Base-by-base conservation (phyloP, 2,329 filamentous ascomycete genomes). In the Byssochlamys sp. region DNA sequence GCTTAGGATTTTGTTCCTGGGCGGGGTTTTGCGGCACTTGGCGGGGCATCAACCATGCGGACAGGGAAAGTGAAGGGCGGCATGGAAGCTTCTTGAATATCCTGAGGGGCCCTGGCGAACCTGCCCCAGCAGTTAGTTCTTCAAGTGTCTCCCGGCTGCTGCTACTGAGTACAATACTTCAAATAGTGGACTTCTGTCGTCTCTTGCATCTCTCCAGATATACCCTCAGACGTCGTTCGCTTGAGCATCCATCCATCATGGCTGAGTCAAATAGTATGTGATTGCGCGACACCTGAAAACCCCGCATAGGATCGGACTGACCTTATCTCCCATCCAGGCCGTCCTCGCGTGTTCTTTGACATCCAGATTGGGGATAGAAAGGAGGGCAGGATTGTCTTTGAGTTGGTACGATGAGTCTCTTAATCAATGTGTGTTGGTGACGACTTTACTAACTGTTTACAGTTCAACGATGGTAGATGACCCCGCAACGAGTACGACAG, bases 341-440 rank as follows among this genome's bases (percentile, higher is more conserved):
- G 89, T 69, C 84, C 84, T 71, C 86, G 89, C 66, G 91, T 96
- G 77, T 99, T 87, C 80, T 96, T 99, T 74, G 91, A 97, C 78
- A 86, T 99, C 71, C 80, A 85, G 61, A 87, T 97, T 70, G 91
- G 88, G 70, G 82, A 84, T 59, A 82, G 84, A 67, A 78, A 83
- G 50, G 82, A 84, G 60, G 91, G 91, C 60, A 87, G 92, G 63
- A 80, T 99, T 72, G 85, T 83, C 61, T 92, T 99, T 75, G 90
- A 96, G 79, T 84, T 99, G 63, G 83, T 85, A 74, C 71, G 82
- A 75, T 54, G 26, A 53, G n/a, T 31, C 28, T 54, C 45, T 31
- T 61, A 52, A 49, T 39, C 49, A 49, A 25, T 31, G 4, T 2
- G 14, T 31, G 45, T 25, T 58, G 49, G 55, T 59, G 55, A 58